These are phyloP conservation scores for Alternaria tenuissima DNA, from an alignment of 2,329 filamentous ascomycete genomes.

Conservation along the genomic window DNA sequence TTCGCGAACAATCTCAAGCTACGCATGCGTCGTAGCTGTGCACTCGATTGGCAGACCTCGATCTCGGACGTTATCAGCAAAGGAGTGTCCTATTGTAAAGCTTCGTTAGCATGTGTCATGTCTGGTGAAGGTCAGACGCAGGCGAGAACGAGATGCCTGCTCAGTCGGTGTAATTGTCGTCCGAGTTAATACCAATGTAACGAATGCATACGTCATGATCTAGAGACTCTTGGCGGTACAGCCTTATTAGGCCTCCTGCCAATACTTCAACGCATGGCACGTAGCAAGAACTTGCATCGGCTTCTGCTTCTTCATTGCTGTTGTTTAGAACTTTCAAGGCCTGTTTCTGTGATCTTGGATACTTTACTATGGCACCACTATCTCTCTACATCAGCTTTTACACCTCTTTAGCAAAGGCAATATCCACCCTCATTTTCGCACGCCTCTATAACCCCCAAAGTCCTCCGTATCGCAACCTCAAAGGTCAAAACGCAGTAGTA, in stretches of 20 bases:
- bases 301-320: not conserved
- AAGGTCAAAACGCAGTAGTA: slow-evolving; percentile 57
- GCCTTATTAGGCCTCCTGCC: not conserved
- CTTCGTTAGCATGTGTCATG: not conserved
- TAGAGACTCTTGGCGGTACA: not conserved
- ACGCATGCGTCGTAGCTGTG: not conserved
- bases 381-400: slow-evolving; percentile 15
- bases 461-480: slow-evolving; percentile 33
- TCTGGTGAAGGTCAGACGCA: not conserved
- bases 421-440: slow-evolving; percentile 15
- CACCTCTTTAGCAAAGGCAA: slow-evolving; percentile 13
- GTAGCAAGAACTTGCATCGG: not conserved
- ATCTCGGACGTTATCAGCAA: not conserved
- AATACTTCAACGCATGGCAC: not conserved
- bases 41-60: not conserved
- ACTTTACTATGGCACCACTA: slow-evolving; percentile 3
- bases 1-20: not conserved
- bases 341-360: not conserved
- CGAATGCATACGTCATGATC: not conserved
- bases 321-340: not conserved
- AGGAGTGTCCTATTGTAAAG: not conserved
- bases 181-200: not conserved
- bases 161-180: not conserved
- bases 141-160: not conserved
- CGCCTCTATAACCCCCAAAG: slow-evolving; percentile 21